Evolutionary conservation across 495 filamentous ascomycete species (phyloP).

Genomic region (Patellaria atrata): DNA sequence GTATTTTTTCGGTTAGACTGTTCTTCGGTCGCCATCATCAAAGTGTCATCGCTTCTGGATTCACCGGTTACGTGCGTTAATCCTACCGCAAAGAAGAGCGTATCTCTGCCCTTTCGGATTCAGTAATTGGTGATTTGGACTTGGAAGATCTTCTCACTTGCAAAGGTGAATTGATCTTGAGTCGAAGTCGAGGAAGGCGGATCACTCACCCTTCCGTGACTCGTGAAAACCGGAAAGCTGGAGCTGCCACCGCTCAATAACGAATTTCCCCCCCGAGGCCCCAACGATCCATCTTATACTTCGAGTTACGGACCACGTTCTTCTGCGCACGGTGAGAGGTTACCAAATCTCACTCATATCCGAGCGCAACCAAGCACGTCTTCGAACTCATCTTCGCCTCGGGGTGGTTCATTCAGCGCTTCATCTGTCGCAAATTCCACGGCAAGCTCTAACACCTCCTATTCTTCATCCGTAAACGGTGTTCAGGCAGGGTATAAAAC

Average conservation of each 20-base stretch:
- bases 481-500: conserved; percentile 30
- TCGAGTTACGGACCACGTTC: conserved; percentile 54
- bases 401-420: conserved; percentile 52
- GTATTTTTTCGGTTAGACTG: conserved; percentile 1
- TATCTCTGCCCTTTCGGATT: no score
- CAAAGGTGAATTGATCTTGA: no score
- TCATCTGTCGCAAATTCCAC: conserved; percentile 28
- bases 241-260: conserved; percentile 91
- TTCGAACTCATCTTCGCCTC: conserved; percentile 53
- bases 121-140: no score
- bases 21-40: no score
- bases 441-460: conserved; percentile 28
- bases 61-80: no score
- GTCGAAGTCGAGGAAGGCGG: no score
- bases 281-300: conserved; percentile 68
- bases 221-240: conserved; percentile 80
- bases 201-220: conserved; percentile 19
- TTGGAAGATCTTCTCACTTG: no score
- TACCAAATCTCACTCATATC: conserved; percentile 61
- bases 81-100: no score
- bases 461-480: conserved; percentile 38
- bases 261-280: conserved; percentile 80
- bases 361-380: conserved; percentile 44
- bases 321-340: conserved; percentile 57
- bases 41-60: no score